A percentile compares a stretch with the other conserved stretches of the same genome.
Evolutionary conservation across 1,284 basidiomycete species (phyloP).

Genomic region (Cryptococcus maquisensis): DNA sequence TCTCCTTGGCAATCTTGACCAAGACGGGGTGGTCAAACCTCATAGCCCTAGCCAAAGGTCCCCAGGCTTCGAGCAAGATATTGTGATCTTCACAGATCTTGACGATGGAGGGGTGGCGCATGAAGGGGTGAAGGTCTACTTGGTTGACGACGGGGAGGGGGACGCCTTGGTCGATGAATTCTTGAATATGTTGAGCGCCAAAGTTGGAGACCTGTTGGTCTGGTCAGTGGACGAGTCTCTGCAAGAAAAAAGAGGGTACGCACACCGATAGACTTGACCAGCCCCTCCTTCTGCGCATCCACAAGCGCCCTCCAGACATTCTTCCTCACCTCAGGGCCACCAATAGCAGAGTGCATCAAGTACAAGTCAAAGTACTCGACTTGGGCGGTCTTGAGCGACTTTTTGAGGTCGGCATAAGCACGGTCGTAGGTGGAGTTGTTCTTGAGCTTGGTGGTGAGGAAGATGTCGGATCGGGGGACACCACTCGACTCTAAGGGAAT

Average conservation of each 20-base stretch:
- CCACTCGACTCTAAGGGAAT: slow-evolving; percentile 13
- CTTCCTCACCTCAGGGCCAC: slow-evolving; percentile 45
- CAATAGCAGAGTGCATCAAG: slow-evolving; percentile 51
- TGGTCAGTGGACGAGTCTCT: neutral
- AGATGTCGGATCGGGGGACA: slow-evolving; percentile 58
- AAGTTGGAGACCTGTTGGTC: slow-evolving; percentile 46
- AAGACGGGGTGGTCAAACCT: slow-evolving; percentile 49
- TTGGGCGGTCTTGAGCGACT: slow-evolving; percentile 56
- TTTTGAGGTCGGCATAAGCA: slow-evolving; percentile 55
- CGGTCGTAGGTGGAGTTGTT: slow-evolving; percentile 56
- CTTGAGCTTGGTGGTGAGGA: slow-evolving; percentile 67
- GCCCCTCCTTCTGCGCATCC: slow-evolving; percentile 48
- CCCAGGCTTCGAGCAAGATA: slow-evolving; percentile 53
- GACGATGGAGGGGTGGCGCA: slow-evolving; percentile 50
- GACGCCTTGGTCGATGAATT: slow-evolving; percentile 45
- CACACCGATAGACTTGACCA: slow-evolving; percentile 50
- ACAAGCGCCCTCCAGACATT: slow-evolving; percentile 50
- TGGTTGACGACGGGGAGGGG: slow-evolving; percentile 48
- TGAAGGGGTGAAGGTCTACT: slow-evolving; percentile 50
- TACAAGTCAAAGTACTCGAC: slow-evolving; percentile 52
- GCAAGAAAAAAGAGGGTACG: slow-evolving; percentile 7
- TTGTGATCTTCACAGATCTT: slow-evolving; percentile 49
- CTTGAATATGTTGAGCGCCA: slow-evolving; percentile 51
- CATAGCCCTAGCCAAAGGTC: slow-evolving; percentile 50
- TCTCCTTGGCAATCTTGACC: slow-evolving; percentile 41